These are phyloP conservation scores for Eryngium alpinum DNA, from an alignment of 140 eudicot species.

Conservation along the genomic window DNA sequence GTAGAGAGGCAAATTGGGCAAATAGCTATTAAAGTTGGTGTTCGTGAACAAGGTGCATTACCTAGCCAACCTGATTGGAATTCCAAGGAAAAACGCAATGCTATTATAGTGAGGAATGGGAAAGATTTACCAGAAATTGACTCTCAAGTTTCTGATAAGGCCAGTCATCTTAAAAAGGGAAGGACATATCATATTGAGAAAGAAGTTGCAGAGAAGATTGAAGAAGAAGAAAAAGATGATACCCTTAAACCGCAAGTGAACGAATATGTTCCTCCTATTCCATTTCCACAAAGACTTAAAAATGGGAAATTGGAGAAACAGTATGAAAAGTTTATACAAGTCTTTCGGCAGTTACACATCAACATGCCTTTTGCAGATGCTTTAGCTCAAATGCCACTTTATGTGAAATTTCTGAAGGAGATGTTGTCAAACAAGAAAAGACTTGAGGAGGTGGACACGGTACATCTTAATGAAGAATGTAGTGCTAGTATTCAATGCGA, in stretches of 20 bases:
- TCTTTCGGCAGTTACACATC: no score
- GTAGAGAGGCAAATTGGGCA: not conserved
- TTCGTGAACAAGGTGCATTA: not conserved
- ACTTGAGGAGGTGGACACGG: not conserved
- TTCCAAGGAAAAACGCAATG: not conserved
- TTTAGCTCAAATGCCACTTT: not conserved
- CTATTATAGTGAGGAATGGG: not conserved
- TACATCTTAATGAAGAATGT: not conserved
- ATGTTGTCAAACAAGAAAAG: not conserved
- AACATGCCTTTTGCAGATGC: not conserved
- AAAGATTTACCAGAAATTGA: not conserved
- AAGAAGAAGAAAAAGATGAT: not conserved
- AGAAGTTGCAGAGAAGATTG: not conserved
- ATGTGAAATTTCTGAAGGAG: not conserved
- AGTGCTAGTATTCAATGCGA: not conserved
- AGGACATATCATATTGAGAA: not conserved
- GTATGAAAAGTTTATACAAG: not conserved
- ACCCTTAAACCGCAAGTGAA: not conserved
- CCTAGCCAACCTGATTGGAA: not conserved
- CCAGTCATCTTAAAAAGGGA: no score
- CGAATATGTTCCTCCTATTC: not conserved
- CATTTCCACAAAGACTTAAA: not conserved
- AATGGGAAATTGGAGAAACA: not conserved
- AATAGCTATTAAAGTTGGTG: not conserved
- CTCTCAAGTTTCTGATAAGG: not conserved